Evolutionary conservation across 78 protist species (phyloP), one percentile per base, ranked within the genome.

Genomic region (Dictyostelium capitatum): DNA sequence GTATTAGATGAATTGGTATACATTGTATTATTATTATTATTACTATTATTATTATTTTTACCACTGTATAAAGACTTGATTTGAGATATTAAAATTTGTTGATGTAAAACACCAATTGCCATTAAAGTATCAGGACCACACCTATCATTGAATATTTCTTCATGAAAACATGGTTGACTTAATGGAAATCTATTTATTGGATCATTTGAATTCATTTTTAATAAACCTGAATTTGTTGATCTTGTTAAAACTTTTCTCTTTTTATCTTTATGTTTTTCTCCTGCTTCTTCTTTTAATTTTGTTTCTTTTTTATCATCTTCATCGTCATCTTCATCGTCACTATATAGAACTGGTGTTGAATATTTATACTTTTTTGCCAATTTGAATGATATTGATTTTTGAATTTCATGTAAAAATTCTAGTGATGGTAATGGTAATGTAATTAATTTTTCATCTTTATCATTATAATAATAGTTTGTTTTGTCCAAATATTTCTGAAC

Each of bases 51-150:
- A 37, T 37, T 37, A 37, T 37, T 37, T 3, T 3, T 37, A 37
- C 43, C 43, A 37, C 43, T 37, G 2, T 2, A 37, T 56, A 56
- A 56, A 56, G 65, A 56, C 19, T 56, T 56, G n/a, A 56, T 56
- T 56, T 56, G 65, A 56, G 65, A 56, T 56, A 56, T 56, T 56
- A 56, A 56, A 56, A 56, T 9, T 20, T 56, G 65, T 56, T 56
- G 65, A 56, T 56, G n/a, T 56, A 56, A 56, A 20, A 56, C 14
- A 19, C 65, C 65, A 20, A 57, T 23, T 57, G 67, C 20, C 67
- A 57, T 57, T 57, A 57, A 57, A 57, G 23, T 19, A 7, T 57
- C 67, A 57, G 67, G 67, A n/a, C 67, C 67, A n/a, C 67, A 57
- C 20, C 67, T 57, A 23, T 57, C 67, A 57, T 57, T 57, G 23